Evolutionary conservation across 2,329 filamentous ascomycete species (phyloP).

Genomic region (Neonectria faginata): DNA sequence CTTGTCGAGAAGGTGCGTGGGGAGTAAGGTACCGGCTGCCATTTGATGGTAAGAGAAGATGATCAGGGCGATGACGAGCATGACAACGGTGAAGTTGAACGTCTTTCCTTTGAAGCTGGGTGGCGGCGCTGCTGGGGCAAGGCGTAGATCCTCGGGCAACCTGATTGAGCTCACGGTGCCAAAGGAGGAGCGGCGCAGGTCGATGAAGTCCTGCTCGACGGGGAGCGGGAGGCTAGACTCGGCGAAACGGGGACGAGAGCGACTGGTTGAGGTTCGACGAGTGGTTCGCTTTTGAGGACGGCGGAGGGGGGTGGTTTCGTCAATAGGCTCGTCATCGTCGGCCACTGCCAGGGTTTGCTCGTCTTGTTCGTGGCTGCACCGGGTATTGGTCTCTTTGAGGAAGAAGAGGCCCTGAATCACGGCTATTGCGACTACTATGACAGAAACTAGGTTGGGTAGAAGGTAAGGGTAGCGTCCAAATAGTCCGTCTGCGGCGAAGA

Average conservation of each 20-base stretch:
- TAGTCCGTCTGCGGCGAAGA: conserved; percentile 59
- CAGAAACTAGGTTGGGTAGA: conserved; percentile 62
- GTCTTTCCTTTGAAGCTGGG: too few relatives aligned
- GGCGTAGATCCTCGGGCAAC: conserved; percentile 36
- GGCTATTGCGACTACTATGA: conserved; percentile 69
- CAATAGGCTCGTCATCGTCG: too few relatives aligned
- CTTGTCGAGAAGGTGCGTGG: conserved; percentile 57
- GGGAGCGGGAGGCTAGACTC: conserved; percentile 40
- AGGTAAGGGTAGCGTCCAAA: conserved; percentile 74
- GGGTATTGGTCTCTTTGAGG: too few relatives aligned
- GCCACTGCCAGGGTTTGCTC: too few relatives aligned
- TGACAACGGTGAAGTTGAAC: too few relatives aligned
- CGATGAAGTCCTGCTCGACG: conserved; percentile 39
- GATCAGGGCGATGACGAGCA: conserved; percentile 54
- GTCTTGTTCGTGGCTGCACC: too few relatives aligned
- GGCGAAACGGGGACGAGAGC: conserved; percentile 35
- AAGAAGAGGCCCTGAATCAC: too few relatives aligned
- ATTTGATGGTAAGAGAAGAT: conserved; percentile 60
- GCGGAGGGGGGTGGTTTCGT: conserved; percentile 18
- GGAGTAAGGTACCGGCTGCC: conserved; percentile 57
- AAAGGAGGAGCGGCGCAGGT: conserved; percentile 52
- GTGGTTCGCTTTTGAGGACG: conserved; percentile 36
- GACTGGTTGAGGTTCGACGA: conserved; percentile 33
- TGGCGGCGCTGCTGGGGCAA: too few relatives aligned
- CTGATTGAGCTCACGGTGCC: conserved; percentile 57